These are phyloP conservation scores for Boletus fagicola DNA, from an alignment of 768 basidiomycete genomes.

Conservation along the genomic window DNA sequence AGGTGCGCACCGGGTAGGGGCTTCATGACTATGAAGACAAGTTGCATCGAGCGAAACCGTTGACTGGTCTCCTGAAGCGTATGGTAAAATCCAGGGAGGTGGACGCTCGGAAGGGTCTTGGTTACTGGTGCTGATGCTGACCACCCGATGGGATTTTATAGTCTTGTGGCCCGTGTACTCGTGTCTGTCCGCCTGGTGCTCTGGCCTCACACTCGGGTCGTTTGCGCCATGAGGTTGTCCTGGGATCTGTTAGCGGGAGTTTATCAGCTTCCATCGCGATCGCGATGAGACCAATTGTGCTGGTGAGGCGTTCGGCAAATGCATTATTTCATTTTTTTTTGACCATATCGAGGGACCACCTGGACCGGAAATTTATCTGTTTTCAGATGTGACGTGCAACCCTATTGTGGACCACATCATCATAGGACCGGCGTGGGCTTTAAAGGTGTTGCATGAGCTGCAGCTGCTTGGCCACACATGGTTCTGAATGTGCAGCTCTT, in stretches of 20 bases:
- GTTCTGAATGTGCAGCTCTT: slow-evolving; percentile 9
- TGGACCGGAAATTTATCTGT: slow-evolving; percentile 21
- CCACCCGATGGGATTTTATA: slow-evolving; percentile 25
- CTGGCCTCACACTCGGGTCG: slow-evolving; percentile 9
- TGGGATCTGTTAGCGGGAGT: slow-evolving; percentile 16
- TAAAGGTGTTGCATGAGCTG: slow-evolving; percentile 9
- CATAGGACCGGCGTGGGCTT: slow-evolving; percentile 4
- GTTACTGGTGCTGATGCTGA: slow-evolving; percentile 18
- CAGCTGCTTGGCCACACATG: slow-evolving; percentile 9
- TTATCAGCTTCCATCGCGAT: slow-evolving; percentile 29
- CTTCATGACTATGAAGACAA: neutral
- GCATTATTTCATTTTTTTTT: slow-evolving; percentile 22
- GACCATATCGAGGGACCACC: slow-evolving; percentile 29
- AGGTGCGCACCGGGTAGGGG: slow-evolving; percentile 18
- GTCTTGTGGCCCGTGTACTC: slow-evolving; percentile 15
- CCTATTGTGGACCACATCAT: slow-evolving; percentile 15
- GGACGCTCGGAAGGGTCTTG: slow-evolving; percentile 6
- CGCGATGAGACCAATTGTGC: slow-evolving; percentile 22
- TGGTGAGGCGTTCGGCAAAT: slow-evolving; percentile 28
- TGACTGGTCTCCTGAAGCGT: neutral
- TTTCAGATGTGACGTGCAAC: slow-evolving; percentile 22
- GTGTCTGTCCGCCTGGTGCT: slow-evolving; percentile 15
- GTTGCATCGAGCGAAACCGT: neutral
- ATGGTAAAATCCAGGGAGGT: slow-evolving; percentile 4
- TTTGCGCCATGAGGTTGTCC: slow-evolving; percentile 24